Evolutionary conservation across 1,139 yeast genomes (phyloP).

Genomic region (Yamadazyma triangularis): DNA sequence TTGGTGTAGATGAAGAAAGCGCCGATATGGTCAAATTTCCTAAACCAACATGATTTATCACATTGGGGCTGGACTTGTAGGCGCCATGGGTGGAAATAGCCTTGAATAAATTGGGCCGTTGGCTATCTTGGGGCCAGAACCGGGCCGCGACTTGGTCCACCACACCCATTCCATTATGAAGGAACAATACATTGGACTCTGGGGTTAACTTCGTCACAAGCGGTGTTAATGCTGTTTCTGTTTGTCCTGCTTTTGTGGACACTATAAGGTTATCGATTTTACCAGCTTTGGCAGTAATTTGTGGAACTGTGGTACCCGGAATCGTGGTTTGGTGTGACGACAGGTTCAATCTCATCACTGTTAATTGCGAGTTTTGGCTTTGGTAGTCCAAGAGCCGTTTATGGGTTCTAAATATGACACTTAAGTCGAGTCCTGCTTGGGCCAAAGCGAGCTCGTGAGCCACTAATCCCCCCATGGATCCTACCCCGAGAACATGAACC

Average conservation of each 20-base stretch:
- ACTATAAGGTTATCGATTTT: conserved; percentile 51
- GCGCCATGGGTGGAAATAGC: conserved; percentile 88
- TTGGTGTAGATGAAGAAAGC: conserved; percentile 1
- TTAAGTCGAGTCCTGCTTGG: conserved; percentile 3
- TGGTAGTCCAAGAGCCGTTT: not conserved
- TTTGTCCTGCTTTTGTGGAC: conserved; percentile 61
- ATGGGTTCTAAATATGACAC: conserved; percentile 4
- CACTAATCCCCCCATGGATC: conserved; percentile 14
- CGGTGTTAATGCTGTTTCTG: conserved; percentile 42
- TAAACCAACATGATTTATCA: conserved; percentile 61
- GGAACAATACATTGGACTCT: conserved; percentile 53
- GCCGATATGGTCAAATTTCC: conserved; percentile 50
- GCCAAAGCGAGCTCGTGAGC: conserved; percentile 10
- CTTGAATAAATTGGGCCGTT: conserved; percentile 57
- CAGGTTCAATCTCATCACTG: conserved; percentile 17
- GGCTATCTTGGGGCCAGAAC: conserved; percentile 48
- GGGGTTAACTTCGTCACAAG: conserved; percentile 36
- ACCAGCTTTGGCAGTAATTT: not conserved
- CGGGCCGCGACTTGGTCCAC: conserved; percentile 46
- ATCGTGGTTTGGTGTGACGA: conserved; percentile 6
- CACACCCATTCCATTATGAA: conserved; percentile 79
- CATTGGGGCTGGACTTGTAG: conserved; percentile 37
- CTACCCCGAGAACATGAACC: conserved; percentile 12
- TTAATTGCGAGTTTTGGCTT: conserved; percentile 8
- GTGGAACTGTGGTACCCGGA: conserved; percentile 4